Conservation (phyloP, 2,329 filamentous ascomycete species). For the Botrytis paeoniae region DNA sequence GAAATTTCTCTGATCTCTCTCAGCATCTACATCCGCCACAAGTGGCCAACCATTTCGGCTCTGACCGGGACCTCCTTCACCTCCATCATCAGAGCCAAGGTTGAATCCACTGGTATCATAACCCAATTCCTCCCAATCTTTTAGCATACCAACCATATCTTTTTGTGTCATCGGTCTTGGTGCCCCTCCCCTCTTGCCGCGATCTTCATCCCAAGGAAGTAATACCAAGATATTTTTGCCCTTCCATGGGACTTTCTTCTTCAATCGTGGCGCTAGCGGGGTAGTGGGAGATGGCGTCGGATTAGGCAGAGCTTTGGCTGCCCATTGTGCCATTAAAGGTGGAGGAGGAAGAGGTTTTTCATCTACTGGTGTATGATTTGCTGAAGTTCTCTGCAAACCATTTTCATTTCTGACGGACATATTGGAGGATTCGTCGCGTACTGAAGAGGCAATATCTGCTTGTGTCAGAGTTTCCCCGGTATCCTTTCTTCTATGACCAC, state of each 20-base stretch:
- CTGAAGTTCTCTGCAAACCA: conserved; percentile 26
- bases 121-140: conserved; percentile 65
- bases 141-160: conserved; percentile 60
- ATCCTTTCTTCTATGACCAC: conserved; percentile 37
- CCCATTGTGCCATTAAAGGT: conserved; percentile 28
- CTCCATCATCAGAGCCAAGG: conserved; percentile 45
- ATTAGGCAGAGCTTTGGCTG: conserved; percentile 21
- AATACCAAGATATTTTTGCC: conserved; percentile 72
- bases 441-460: conserved; percentile 32
- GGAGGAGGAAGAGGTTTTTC: conserved; percentile 43
- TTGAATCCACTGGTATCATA: conserved; percentile 70
- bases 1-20: conserved; percentile 53
- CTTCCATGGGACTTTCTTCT: conserved; percentile 72
- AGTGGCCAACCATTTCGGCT: conserved; percentile 68
- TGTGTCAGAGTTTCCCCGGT: conserved; percentile 36
- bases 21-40: conserved; percentile 54
- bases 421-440: conserved; percentile 13
- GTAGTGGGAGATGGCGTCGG: conserved; percentile 36
- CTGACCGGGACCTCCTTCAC: conserved; percentile 43
- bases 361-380: conserved; percentile 28
- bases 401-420: conserved; percentile 31
- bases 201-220: conserved; percentile 64
- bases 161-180: conserved; percentile 53
- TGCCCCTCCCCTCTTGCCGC: conserved; percentile 55
- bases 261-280: conserved; percentile 52